Base-by-base conservation (phyloP, 176 grass and related monocot species). In the Musa beccarii region DNA sequence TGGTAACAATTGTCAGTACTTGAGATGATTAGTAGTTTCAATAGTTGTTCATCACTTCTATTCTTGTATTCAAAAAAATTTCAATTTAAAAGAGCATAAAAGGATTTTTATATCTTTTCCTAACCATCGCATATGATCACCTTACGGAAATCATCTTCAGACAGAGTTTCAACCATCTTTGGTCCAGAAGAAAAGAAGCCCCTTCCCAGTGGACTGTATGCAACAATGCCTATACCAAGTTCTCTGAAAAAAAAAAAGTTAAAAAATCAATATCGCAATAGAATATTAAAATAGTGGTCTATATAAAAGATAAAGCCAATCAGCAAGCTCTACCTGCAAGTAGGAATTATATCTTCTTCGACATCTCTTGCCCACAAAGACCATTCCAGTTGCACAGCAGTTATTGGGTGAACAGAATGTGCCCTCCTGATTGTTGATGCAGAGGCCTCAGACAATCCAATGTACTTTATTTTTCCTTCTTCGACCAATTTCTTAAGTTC, bases 181-280 rank as follows among this genome's bases (percentile, higher is more conserved):
- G 91, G 2, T 16, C 90, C 90, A 50, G 49, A 73, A 9, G 84
- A 87, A 0, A 93, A 66, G 69, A 93, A 89, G 0, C 87, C 90
- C 67, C 87, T 66, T 2, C 90, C 90, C 6, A 93, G 53, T 49
- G 87, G 87, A 66, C 87, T 86, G 43, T 93, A 93, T 16, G 91
- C 83, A n/a, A 90, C 87, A 20, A 93, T 93, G 69, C 87, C 85
- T 59, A 93, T 93, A 2, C 87, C 85, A 62, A 90, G 87, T 16
- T 93, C 91, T 54, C 87, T 90, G 74, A 69, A 75, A 54, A 11
- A 29, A 4, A 2, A 79, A 53, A 0, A 25, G n/a, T 52, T 80
- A 6, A 66, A 2, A 71, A 80, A 77, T 53, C 51, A 22, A 56
- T 51, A 29, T 25, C n/a, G 49, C 7, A 15, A 19, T 54, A 62